Conservation (phyloP, 768 basidiomycete genomes). For the Collybia sordida region DNA sequence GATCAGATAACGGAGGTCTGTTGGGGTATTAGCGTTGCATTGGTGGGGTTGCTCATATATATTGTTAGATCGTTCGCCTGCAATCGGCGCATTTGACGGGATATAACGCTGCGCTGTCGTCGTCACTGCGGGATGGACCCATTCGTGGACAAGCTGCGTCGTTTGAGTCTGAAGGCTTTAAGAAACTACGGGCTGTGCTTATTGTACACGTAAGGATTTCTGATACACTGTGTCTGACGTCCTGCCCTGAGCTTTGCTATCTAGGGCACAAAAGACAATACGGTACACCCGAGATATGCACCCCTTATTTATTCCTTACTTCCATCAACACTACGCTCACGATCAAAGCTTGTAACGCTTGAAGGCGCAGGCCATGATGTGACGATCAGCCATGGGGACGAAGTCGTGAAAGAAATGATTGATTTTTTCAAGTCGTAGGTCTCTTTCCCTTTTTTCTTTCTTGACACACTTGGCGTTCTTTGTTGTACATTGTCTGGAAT, state of each 20-base stretch:
- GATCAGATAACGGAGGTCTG: not conserved
- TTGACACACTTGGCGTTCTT: too few relatives aligned
- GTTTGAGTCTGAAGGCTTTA: slow-evolving; percentile 49
- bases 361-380: slow-evolving; percentile 56
- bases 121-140: slow-evolving; percentile 71
- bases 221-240: not conserved
- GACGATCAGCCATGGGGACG: slow-evolving; percentile 39
- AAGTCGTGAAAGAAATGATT: slow-evolving; percentile 31
- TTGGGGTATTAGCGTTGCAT: not conserved
- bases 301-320: slow-evolving; percentile 43
- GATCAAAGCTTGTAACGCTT: slow-evolving; percentile 44
- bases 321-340: slow-evolving; percentile 29
- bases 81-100: slow-evolving; percentile 77
- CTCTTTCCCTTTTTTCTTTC: too few relatives aligned
- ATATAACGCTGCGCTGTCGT: slow-evolving; percentile 76
- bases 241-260: not conserved
- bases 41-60: not conserved
- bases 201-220: slow-evolving; percentile 58
- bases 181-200: slow-evolving; percentile 41
- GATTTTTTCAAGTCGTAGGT: slow-evolving; percentile 24
- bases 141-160: slow-evolving; percentile 58
- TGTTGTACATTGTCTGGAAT: too few relatives aligned
- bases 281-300: slow-evolving; percentile 57
- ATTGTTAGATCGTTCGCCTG: slow-evolving; percentile 62
- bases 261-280: slow-evolving; percentile 59